Conservation (phyloP, 345 rosid species). For the Citrus australasica region DNA sequence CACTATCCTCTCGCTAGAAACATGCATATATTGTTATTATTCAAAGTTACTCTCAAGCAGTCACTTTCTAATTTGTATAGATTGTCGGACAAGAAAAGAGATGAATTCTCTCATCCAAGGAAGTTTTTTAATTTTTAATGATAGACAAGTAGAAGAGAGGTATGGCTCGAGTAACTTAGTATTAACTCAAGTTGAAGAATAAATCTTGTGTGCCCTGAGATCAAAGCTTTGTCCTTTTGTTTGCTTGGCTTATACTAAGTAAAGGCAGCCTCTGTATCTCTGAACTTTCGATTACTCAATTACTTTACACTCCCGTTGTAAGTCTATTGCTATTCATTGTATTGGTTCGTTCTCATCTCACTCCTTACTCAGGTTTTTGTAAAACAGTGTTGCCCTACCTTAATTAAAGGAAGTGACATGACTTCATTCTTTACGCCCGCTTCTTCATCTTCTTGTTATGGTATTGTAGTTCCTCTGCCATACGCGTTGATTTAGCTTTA, state of each 20-base stretch:
- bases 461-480: constrained; percentile 66
- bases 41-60: background rate
- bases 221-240: background rate
- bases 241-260: too few species aligned
- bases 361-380: background rate
- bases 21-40: too few species aligned
- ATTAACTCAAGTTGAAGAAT: background rate
- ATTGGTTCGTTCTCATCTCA: too few species aligned
- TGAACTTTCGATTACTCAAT: background rate
- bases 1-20: background rate
- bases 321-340: too few species aligned
- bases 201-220: background rate
- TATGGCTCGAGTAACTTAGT: background rate
- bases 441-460: constrained; percentile 9
- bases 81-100: background rate
- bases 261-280: background rate
- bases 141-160: background rate
- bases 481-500: constrained; percentile 35
- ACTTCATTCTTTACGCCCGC: too few species aligned
- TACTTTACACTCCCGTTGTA: background rate
- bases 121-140: background rate
- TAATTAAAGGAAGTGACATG: background rate
- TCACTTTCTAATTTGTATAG: background rate
- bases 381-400: constrained; percentile 27
- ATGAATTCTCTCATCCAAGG: background rate